phyloP scores from a whole-genome alignment of 2,329 filamentous ascomycete genomes.

The Phaeosphaeriaceae sp. region DNA sequence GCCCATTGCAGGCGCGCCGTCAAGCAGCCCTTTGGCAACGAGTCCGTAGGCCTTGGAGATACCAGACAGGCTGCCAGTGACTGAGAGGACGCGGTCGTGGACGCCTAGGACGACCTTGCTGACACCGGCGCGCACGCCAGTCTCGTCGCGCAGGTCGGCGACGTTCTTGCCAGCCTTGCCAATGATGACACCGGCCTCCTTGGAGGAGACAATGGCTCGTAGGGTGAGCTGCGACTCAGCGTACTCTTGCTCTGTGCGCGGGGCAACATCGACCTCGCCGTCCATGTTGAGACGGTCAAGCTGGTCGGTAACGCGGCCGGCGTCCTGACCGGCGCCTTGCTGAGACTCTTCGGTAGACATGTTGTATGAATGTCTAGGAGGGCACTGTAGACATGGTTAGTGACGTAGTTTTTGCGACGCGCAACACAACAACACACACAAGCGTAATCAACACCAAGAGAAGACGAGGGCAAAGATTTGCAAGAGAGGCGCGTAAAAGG shows the following conservation, averaged over 20 bases:
- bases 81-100: constrained; percentile 94
- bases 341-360: constrained; percentile 53
- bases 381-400: constrained; percentile 35
- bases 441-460: constrained; percentile 9
- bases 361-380: constrained; percentile 43
- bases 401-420: constrained; percentile 30
- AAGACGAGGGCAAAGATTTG: constrained; percentile 5
- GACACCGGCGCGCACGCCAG: constrained; percentile 95
- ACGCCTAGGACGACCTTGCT: constrained; percentile 99
- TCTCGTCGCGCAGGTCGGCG: constrained; percentile 94
- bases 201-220: constrained; percentile 96
- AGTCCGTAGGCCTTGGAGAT: constrained; percentile 92
- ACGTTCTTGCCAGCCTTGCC: constrained; percentile 99
- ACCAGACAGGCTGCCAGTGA: constrained; percentile 86
- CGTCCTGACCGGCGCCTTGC: constrained; percentile 39
- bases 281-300: constrained; percentile 50
- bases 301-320: constrained; percentile 49
- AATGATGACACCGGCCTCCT: constrained; percentile 98
- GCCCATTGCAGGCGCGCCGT: constrained; percentile 91
- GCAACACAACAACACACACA: constrained; percentile 23
- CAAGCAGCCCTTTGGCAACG: constrained; percentile 87
- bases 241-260: constrained; percentile 97
- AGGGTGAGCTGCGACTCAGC: constrained; percentile 90
- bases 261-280: constrained; percentile 70
- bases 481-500: constrained; percentile 13